Evolutionary conservation across 441 rosid species (phyloP).

Genomic region (Euphorbia schlechtendalii): DNA sequence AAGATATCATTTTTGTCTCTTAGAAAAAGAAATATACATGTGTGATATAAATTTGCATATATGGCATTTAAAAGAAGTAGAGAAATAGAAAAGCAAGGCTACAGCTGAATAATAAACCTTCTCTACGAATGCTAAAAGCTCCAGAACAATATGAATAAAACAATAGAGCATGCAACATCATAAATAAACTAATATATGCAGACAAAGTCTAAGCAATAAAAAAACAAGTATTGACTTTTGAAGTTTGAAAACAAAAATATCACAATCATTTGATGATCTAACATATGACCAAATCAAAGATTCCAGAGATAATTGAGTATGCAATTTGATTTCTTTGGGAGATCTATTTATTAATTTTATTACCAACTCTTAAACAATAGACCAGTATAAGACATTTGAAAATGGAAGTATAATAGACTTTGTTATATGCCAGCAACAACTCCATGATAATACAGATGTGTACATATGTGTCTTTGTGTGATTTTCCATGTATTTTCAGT

Average conservation of each 20-base stretch:
- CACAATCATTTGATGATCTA: not conserved
- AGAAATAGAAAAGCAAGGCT: not conserved
- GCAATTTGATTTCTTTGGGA: constrained; percentile 4
- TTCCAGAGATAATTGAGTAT: not conserved
- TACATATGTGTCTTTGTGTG: too few species aligned
- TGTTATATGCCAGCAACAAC: too few species aligned
- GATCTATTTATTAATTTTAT: not conserved
- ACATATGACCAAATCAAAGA: not conserved
- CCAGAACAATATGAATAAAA: not conserved
- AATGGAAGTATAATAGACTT: too few species aligned
- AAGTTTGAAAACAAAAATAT: not conserved
- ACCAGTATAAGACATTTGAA: constrained; percentile 2
- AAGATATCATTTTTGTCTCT: not conserved
- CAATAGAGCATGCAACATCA: constrained; percentile 3
- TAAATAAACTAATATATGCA: not conserved
- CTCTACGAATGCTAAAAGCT: not conserved
- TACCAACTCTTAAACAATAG: not conserved
- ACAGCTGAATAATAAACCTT: not conserved
- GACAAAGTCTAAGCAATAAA: not conserved
- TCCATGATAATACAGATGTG: too few species aligned
- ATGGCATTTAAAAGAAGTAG: not conserved
- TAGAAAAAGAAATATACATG: not conserved
- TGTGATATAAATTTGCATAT: not conserved
- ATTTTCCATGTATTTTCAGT: too few species aligned
- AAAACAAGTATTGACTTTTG: not conserved